Evolutionary conservation across 495 filamentous ascomycete species (phyloP).

Genomic region (Trichoderma virens): DNA sequence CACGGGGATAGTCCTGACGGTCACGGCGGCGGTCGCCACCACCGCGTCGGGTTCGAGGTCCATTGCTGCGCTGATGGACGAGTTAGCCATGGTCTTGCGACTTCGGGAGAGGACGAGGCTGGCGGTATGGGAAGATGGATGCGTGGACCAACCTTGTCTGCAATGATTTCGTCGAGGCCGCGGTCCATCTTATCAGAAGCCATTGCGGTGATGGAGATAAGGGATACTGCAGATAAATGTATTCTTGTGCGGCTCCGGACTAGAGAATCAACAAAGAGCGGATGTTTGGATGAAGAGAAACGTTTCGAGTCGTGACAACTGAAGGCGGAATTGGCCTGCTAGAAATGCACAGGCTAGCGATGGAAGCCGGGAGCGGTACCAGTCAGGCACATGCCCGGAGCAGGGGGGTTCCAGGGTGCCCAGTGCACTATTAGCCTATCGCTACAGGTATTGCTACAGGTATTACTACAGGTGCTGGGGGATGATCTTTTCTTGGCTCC

Average conservation of each 20-base stretch:
- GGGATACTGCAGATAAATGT: not conserved
- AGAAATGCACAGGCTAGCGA: not conserved
- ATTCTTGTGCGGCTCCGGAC: not conserved
- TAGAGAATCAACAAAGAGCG: no score
- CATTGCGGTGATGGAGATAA: not conserved
- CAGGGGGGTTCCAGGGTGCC: no score
- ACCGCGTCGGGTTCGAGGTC: slow-evolving; percentile 8
- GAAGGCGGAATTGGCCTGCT: not conserved
- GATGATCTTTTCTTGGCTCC: no score
- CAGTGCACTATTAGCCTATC: no score
- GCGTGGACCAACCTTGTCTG: slow-evolving; percentile 21
- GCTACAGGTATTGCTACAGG: no score
- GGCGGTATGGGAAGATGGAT: not conserved
- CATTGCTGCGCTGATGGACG: slow-evolving; percentile 15
- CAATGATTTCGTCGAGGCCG: slow-evolving; percentile 24
- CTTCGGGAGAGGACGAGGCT: slow-evolving; percentile 13
- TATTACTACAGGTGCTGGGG: no score
- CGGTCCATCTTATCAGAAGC: slow-evolving; percentile 13
- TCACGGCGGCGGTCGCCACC: slow-evolving; percentile 27
- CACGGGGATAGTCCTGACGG: slow-evolving; percentile 52
- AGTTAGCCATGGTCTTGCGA: slow-evolving; percentile 16
- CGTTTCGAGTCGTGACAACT: not conserved
- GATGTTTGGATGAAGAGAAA: not conserved
- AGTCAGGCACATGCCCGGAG: no score
- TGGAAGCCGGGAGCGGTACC: not conserved